phyloP scores from a whole-genome alignment of 73 alveolate species.

The Symbiodinium natans region DNA sequence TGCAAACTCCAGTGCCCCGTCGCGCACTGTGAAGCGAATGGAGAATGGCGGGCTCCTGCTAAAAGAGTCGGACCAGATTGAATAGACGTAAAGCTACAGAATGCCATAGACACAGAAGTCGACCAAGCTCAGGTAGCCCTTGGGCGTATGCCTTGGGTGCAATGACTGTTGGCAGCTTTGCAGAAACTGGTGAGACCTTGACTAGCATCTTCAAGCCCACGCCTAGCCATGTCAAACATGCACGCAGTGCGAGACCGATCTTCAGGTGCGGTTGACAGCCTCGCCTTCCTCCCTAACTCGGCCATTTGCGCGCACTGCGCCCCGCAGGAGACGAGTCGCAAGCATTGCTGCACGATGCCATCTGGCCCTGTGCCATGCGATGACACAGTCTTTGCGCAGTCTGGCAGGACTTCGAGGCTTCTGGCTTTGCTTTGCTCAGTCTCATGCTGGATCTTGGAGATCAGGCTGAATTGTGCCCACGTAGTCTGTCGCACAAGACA shows the following conservation, averaged over 20 bases:
- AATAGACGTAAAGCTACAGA: too few species aligned
- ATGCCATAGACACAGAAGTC: not conserved
- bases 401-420: slow-evolving; percentile 57
- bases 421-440: slow-evolving; percentile 82
- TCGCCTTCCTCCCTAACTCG: slow-evolving; percentile 58
- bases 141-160: slow-evolving; percentile 23
- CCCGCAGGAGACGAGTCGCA: slow-evolving; percentile 34
- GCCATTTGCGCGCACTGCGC: slow-evolving; percentile 87
- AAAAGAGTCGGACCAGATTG: too few species aligned
- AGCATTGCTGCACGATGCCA: too few species aligned
- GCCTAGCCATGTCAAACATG: too few species aligned
- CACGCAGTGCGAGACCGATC: too few species aligned
- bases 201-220: too few species aligned
- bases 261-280: slow-evolving; percentile 75
- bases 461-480: slow-evolving; percentile 18
- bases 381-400: too few species aligned
- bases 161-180: not conserved
- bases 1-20: not conserved
- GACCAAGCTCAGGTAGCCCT: not conserved
- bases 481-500: too few species aligned
- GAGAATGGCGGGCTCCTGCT: too few species aligned
- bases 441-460: slow-evolving; percentile 68
- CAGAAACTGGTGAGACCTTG: too few species aligned
- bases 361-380: too few species aligned
- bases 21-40: not conserved